phyloP scores from a whole-genome alignment of 2,329 filamentous ascomycete species.

The Phyllosticta capitalensis region DNA sequence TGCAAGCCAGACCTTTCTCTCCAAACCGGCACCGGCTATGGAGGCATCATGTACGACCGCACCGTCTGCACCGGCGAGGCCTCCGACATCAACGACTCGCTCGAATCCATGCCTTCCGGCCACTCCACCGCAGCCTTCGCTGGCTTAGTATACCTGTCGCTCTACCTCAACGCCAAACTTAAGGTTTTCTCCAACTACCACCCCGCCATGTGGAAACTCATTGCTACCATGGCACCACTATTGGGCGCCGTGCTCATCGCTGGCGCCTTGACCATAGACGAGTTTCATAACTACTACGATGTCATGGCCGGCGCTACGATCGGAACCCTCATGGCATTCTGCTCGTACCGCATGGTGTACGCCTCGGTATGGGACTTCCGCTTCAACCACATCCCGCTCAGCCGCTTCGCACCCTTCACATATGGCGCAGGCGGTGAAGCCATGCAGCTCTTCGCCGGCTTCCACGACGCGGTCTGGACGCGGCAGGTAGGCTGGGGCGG shows the following conservation, averaged over 20 bases:
- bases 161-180: conserved; percentile 71
- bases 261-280: conserved; percentile 59
- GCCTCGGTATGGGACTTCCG: conserved; percentile 60
- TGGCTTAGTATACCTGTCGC: conserved; percentile 58
- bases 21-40: conserved; percentile 42
- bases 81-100: conserved; percentile 55
- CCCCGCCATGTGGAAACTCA: conserved; percentile 63
- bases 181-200: conserved; percentile 68
- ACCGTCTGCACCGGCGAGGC: conserved; percentile 60
- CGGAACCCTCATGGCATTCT: conserved; percentile 56
- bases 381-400: conserved; percentile 56
- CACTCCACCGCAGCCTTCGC: conserved; percentile 67
- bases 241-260: conserved; percentile 60
- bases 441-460: conserved; percentile 30
- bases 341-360: conserved; percentile 57
- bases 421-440: conserved; percentile 35
- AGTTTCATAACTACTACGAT: conserved; percentile 66
- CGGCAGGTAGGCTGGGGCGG: conserved; percentile 52
- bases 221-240: conserved; percentile 54
- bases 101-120: conserved; percentile 64
- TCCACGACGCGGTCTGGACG: conserved; percentile 49
- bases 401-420: conserved; percentile 46
- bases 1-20: conserved; percentile 53
- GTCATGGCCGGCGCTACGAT: conserved; percentile 57
- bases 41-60: conserved; percentile 56